Evolutionary conservation across 1,139 yeast species (phyloP).

Genomic region (Suhomyces choctaworum): DNA sequence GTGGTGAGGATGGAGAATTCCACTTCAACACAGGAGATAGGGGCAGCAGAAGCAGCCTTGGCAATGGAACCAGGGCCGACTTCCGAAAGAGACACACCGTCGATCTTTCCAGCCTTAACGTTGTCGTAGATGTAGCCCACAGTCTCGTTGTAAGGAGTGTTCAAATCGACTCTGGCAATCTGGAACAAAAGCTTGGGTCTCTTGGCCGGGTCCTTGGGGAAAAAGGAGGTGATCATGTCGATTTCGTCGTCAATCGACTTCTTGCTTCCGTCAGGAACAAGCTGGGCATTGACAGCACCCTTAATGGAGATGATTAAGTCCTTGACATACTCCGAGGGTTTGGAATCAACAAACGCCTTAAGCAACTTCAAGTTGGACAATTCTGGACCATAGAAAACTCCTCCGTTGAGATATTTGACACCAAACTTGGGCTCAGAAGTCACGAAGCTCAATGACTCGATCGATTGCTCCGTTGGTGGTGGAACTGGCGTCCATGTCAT

Average conservation of each 20-base stretch:
- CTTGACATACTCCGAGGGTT: slow-evolving; percentile 55
- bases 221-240: slow-evolving; percentile 44
- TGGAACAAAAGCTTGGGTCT: slow-evolving; percentile 56
- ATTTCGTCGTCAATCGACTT: slow-evolving; percentile 52
- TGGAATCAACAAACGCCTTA: slow-evolving; percentile 51
- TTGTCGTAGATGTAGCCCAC: slow-evolving; percentile 51
- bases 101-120: slow-evolving; percentile 56
- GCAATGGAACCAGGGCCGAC: slow-evolving; percentile 59
- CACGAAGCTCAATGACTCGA: slow-evolving; percentile 49
- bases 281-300: slow-evolving; percentile 51
- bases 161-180: slow-evolving; percentile 64
- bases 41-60: slow-evolving; percentile 50
- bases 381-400: slow-evolving; percentile 72
- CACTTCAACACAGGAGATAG: slow-evolving; percentile 68
- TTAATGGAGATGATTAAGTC: slow-evolving; percentile 59
- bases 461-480: slow-evolving; percentile 46
- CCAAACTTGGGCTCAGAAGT: slow-evolving; percentile 42
- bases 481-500: slow-evolving; percentile 54
- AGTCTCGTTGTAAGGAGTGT: slow-evolving; percentile 49
- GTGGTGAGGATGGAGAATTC: slow-evolving; percentile 71
- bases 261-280: slow-evolving; percentile 51
- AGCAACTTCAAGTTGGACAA: slow-evolving; percentile 51
- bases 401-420: slow-evolving; percentile 65
- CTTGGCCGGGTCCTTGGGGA: slow-evolving; percentile 42
- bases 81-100: slow-evolving; percentile 72